phyloP scores from a whole-genome alignment of 768 basidiomycete genomes.

The Neoboletus magnificus region DNA sequence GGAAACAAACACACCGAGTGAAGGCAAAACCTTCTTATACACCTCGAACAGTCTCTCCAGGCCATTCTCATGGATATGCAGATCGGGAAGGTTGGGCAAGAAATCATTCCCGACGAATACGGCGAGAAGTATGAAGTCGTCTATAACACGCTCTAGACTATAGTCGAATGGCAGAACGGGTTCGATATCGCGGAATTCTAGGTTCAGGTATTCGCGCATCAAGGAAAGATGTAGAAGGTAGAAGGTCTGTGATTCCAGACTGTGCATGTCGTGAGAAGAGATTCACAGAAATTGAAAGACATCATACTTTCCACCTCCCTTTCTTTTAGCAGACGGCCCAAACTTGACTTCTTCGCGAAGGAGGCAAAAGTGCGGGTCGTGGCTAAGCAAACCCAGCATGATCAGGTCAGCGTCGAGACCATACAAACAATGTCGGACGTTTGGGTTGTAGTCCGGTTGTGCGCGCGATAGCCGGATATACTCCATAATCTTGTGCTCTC shows the following conservation, averaged over 20 bases:
- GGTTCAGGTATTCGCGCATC: conserved; percentile 94
- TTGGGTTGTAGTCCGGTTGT: conserved; percentile 94
- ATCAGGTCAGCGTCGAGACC: conserved; percentile 98
- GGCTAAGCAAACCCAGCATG: conserved; percentile 95
- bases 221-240: conserved; percentile 92
- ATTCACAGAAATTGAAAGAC: not conserved
- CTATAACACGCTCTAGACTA: conserved; percentile 90
- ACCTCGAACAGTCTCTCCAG: conserved; percentile 90
- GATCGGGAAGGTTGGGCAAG: conserved; percentile 89
- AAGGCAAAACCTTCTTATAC: conserved; percentile 89
- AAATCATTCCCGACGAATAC: conserved; percentile 99
- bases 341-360: conserved; percentile 98
- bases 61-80: conserved; percentile 98
- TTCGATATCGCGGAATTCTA: conserved; percentile 82
- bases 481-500: conserved; percentile 99
- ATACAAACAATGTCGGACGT: conserved; percentile 95
- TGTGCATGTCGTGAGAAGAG: conserved; percentile 22
- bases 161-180: conserved; percentile 73
- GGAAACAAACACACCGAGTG: conserved; percentile 47
- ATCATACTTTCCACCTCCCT: conserved; percentile 53
- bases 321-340: conserved; percentile 75
- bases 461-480: conserved; percentile 94
- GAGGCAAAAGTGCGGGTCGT: conserved; percentile 98
- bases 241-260: conserved; percentile 81
- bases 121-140: conserved; percentile 95